Percentiles rank a stretch among this genome's conserved stretches.
phyloP scores from a whole-genome alignment of 2,329 filamentous ascomycete genomes.

The Raffaelea arxii region DNA sequence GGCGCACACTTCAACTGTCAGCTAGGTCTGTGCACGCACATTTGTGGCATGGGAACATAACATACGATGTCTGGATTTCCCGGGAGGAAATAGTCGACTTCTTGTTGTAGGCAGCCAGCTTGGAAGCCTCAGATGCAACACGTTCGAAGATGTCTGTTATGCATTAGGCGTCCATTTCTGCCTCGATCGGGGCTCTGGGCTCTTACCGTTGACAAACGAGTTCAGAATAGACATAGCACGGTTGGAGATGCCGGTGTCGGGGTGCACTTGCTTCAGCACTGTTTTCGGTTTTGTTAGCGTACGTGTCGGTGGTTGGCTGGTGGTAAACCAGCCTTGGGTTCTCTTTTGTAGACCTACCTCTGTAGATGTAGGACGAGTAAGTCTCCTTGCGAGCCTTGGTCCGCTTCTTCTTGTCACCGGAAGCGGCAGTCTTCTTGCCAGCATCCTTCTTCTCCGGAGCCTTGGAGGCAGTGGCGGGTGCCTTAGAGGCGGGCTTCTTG shows the following conservation, averaged over 20 bases:
- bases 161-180: conserved; percentile 12
- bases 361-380: conserved; percentile 99
- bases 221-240: conserved; percentile 99
- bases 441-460: conserved; percentile 95
- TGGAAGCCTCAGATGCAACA: conserved; percentile 95
- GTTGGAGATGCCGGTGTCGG: conserved; percentile 99
- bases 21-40: conserved; percentile 17
- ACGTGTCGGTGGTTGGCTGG: too few relatives aligned
- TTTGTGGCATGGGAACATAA: conserved; percentile 10
- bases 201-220: conserved; percentile 96
- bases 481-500: conserved; percentile 99
- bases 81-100: conserved; percentile 99
- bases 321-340: too few relatives aligned
- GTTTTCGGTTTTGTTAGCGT: too few relatives aligned
- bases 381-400: conserved; percentile 99
- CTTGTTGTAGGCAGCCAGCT: conserved; percentile 99
- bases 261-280: conserved; percentile 99
- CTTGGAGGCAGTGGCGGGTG: conserved; percentile 64
- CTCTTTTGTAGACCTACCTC: too few relatives aligned
- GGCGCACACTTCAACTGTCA: conserved; percentile 65
- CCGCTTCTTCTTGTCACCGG: conserved; percentile 99
- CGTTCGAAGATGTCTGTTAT: conserved; percentile 94
- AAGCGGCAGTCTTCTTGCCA: conserved; percentile 96
- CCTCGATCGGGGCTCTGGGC: too few relatives aligned
- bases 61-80: conserved; percentile 94